Conservation (phyloP, 2,329 filamentous ascomycete genomes). For the Graphilbum ipis-grandicollis region DNA sequence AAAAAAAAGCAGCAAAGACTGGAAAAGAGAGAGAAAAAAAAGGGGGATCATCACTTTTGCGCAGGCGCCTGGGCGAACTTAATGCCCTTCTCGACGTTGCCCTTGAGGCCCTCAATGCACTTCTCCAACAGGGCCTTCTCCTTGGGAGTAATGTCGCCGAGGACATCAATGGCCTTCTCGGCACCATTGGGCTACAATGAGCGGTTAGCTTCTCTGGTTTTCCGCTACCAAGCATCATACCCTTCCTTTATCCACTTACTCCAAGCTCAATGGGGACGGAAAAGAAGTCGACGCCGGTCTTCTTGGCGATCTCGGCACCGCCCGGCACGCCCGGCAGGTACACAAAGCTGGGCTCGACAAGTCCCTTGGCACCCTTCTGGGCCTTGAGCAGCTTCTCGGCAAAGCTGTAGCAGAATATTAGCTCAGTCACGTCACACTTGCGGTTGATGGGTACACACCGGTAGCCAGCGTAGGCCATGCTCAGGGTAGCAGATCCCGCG, state of each 20-base stretch:
- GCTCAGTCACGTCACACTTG: too few species aligned
- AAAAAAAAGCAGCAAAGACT: slow-evolving; percentile 4
- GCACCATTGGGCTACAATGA: slow-evolving; percentile 53
- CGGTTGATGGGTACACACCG: too few species aligned
- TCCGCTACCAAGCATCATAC: neutral
- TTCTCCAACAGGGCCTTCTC: slow-evolving; percentile 77
- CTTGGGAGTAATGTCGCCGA: slow-evolving; percentile 61
- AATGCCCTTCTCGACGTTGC: slow-evolving; percentile 89
- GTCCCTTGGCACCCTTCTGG: slow-evolving; percentile 71
- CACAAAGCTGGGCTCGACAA: slow-evolving; percentile 89
- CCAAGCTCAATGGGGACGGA: slow-evolving; percentile 91
- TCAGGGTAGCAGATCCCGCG: slow-evolving; percentile 67
- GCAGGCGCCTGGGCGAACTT: slow-evolving; percentile 76
- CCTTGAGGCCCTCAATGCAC: slow-evolving; percentile 62
- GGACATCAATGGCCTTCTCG: slow-evolving; percentile 69
- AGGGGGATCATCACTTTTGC: slow-evolving; percentile 55
- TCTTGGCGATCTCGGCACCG: slow-evolving; percentile 71
- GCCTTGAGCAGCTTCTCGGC: slow-evolving; percentile 89
- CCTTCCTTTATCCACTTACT: too few species aligned
- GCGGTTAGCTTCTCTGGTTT: too few species aligned
- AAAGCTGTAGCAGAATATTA: slow-evolving; percentile 39
- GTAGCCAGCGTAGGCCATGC: slow-evolving; percentile 86
- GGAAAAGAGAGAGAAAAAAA: slow-evolving; percentile 4
- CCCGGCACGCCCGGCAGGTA: slow-evolving; percentile 83
- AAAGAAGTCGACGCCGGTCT: slow-evolving; percentile 81